Evolutionary conservation across 805 yeast species (phyloP).

Genomic region (Barnettozyma sp.): DNA sequence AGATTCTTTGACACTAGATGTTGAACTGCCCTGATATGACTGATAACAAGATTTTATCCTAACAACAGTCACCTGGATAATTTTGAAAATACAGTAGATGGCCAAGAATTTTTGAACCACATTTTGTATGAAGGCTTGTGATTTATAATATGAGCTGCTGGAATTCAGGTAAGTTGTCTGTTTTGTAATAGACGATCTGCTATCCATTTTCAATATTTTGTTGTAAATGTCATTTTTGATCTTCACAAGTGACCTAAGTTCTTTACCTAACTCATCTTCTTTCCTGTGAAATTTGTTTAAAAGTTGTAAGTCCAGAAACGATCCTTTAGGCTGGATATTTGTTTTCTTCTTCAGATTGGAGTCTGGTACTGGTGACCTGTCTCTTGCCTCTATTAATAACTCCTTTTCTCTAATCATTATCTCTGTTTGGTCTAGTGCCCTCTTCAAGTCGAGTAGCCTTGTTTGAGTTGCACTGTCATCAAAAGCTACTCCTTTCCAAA

Average conservation of each 20-base stretch:
- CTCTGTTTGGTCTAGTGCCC: slow-evolving; percentile 17
- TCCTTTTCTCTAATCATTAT: slow-evolving; percentile 16
- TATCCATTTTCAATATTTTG: slow-evolving; percentile 16
- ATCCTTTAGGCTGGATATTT: slow-evolving; percentile 17
- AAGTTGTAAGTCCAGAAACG: slow-evolving; percentile 17
- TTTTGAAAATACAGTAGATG: slow-evolving; percentile 32
- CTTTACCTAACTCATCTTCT: slow-evolving; percentile 11
- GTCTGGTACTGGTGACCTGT: slow-evolving; percentile 2
- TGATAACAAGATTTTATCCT: slow-evolving; percentile 24
- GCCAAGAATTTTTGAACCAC: slow-evolving; percentile 17
- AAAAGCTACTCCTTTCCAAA: neutral
- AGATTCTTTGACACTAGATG: slow-evolving; percentile 15
- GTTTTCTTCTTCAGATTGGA: slow-evolving; percentile 15
- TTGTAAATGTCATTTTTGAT: slow-evolving; percentile 22
- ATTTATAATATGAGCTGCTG: neutral
- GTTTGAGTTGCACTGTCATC: slow-evolving; percentile 6
- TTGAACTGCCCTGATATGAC: slow-evolving; percentile 7
- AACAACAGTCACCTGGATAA: slow-evolving; percentile 26
- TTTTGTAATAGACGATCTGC: too few relatives aligned
- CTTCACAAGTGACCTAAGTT: slow-evolving; percentile 17
- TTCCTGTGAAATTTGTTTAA: slow-evolving; percentile 8
- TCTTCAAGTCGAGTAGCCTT: slow-evolving; percentile 12
- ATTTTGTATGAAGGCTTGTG: slow-evolving; percentile 2
- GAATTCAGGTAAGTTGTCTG: slow-evolving; percentile 1
- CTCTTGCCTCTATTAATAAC: slow-evolving; percentile 10